Conservation (phyloP, 345 rosid genomes). For the Toxicodendron radicans region DNA sequence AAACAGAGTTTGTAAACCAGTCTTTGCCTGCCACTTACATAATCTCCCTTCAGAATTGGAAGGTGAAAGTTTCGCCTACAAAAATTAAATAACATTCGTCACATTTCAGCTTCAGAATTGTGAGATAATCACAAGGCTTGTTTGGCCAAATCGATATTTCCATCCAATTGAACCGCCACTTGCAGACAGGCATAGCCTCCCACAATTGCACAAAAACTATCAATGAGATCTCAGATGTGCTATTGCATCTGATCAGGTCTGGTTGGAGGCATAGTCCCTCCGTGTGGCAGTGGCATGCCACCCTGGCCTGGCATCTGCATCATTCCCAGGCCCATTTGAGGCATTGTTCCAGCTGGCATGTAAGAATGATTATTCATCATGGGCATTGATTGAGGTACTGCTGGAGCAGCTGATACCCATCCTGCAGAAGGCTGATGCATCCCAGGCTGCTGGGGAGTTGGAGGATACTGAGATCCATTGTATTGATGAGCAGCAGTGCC, state of each 20-base stretch:
- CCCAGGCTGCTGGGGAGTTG: slow-evolving; percentile 35
- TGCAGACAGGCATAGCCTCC: neutral
- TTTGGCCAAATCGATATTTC: neutral
- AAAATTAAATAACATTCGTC: neutral
- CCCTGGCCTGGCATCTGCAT: slow-evolving; percentile 52
- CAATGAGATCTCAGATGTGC: neutral
- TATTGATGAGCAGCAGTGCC: slow-evolving; percentile 48
- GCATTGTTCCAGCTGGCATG: slow-evolving; percentile 56
- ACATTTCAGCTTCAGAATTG: neutral
- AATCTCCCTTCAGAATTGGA: slow-evolving; percentile 9
- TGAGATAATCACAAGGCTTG: neutral
- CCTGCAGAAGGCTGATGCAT: slow-evolving; percentile 62
- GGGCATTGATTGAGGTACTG: slow-evolving; percentile 53
- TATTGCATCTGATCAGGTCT: slow-evolving; percentile 46
- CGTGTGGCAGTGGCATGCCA: slow-evolving; percentile 35
- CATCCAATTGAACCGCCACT: neutral
- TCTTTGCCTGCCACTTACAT: neutral
- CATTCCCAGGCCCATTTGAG: slow-evolving; percentile 56
- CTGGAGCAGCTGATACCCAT: slow-evolving; percentile 54
- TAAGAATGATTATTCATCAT: slow-evolving; percentile 56
- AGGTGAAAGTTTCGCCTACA: neutral
- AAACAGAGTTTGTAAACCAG: neutral
- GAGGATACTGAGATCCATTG: slow-evolving; percentile 44
- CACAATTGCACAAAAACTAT: neutral
- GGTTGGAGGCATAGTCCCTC: slow-evolving; percentile 40